Percentiles rank a stretch among this genome's conserved stretches.
Conservation (phyloP, 2,329 filamentous ascomycete genomes). For the Verticillium isaacii region DNA sequence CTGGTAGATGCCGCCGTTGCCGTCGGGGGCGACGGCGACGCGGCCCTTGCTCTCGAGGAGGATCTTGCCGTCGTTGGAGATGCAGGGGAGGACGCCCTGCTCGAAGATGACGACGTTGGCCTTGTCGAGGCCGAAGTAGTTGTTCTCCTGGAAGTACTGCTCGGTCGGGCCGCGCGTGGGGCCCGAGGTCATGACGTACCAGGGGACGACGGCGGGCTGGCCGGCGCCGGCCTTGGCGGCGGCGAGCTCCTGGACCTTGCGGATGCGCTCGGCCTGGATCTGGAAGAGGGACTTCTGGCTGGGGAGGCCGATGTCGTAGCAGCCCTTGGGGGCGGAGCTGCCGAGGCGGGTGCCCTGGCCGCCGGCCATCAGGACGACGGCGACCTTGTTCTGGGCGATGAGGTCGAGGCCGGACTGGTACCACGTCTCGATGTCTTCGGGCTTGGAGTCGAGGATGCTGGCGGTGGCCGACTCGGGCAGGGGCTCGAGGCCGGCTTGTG, state of each 20-base stretch:
- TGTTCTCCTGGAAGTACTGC: conserved; percentile 83
- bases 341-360: conserved; percentile 93
- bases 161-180: conserved; percentile 91
- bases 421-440: conserved; percentile 76
- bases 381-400: conserved; percentile 68
- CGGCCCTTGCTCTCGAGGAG: conserved; percentile 85
- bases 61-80: conserved; percentile 97
- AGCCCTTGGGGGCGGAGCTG: conserved; percentile 94
- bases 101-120: conserved; percentile 92
- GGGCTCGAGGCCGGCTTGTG: conserved; percentile 65
- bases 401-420: conserved; percentile 79
- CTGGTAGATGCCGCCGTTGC: conserved; percentile 95
- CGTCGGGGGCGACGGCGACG: conserved; percentile 92
- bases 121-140: conserved; percentile 83
- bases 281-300: conserved; percentile 95
- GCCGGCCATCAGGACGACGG: conserved; percentile 93
- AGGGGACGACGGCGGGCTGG: conserved; percentile 67
- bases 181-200: conserved; percentile 99
- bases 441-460: conserved; percentile 84
- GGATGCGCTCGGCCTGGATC: conserved; percentile 92
- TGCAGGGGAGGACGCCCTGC: conserved; percentile 93
- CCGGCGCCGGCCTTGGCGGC: conserved; percentile 56
- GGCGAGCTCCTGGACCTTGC: conserved; percentile 78
- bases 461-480: conserved; percentile 82
- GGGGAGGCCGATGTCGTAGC: conserved; percentile 92